These are phyloP conservation scores for Cyberlindnera maclurae DNA, from an alignment of 805 yeast species.

Conservation along the genomic window DNA sequence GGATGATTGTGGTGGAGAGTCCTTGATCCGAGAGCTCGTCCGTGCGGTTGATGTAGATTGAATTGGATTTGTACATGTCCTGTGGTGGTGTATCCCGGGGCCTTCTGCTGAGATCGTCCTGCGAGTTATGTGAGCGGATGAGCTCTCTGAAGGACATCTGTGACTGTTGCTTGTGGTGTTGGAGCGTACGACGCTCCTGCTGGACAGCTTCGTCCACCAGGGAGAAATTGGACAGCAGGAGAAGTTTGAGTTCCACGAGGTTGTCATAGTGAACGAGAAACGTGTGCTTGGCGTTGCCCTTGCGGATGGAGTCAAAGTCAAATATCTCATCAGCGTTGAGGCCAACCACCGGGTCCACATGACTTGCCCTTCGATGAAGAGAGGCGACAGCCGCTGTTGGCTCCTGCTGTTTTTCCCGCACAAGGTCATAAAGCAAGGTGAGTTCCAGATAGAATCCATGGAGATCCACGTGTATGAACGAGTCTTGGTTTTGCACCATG, in stretches of 20 bases:
- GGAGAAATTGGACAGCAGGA: slow-evolving; percentile 35
- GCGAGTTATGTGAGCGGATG: slow-evolving; percentile 5
- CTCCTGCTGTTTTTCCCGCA: slow-evolving; percentile 24
- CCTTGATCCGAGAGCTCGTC: slow-evolving; percentile 12
- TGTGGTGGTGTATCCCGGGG: slow-evolving; percentile 3
- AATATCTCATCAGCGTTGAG: slow-evolving; percentile 24
- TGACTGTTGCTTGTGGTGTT: slow-evolving; percentile 16
- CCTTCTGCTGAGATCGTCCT: slow-evolving; percentile 2
- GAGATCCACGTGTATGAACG: slow-evolving; percentile 56
- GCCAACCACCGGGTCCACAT: slow-evolving; percentile 11
- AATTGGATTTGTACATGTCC: slow-evolving; percentile 14
- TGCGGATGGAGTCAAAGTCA: slow-evolving; percentile 30
- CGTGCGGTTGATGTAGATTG: slow-evolving; percentile 19
- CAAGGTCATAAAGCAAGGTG: slow-evolving; percentile 44
- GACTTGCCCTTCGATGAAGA: slow-evolving; percentile 9
- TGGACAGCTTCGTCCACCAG: slow-evolving; percentile 17
- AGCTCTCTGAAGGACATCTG: slow-evolving; percentile 20
- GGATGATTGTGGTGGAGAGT: slow-evolving; percentile 7
- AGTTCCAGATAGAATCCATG: slow-evolving; percentile 55
- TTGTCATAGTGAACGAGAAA: slow-evolving; percentile 60
- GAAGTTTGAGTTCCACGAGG: slow-evolving; percentile 44
- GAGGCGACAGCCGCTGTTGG: neutral
- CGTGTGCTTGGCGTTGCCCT: slow-evolving; percentile 29
- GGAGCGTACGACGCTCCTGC: slow-evolving; percentile 14
- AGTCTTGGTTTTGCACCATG: slow-evolving; percentile 37